Conservation (phyloP, 1,139 yeast species). For the Groenewaldozyma sp. region DNA sequence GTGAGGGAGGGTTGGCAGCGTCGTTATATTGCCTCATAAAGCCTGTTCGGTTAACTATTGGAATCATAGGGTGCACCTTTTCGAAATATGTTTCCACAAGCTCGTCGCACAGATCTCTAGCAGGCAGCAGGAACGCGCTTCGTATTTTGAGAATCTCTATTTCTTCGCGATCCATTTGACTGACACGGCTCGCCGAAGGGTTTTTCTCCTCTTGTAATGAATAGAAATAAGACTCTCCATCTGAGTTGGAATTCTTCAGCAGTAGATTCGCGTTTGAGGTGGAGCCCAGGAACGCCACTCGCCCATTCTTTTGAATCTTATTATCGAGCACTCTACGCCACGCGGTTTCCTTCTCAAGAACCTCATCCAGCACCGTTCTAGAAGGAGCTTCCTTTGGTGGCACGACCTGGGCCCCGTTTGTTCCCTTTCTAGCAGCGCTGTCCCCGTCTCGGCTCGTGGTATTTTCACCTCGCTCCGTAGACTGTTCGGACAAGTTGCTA, state of each 20-base stretch:
- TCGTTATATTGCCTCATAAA: constrained; percentile 53
- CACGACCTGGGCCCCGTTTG: constrained; percentile 3
- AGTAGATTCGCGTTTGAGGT: constrained; percentile 28
- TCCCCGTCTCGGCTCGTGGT: too few species aligned
- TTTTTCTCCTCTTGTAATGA: constrained; percentile 27
- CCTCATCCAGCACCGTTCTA: constrained; percentile 5
- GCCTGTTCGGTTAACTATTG: constrained; percentile 50
- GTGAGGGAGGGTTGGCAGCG: constrained; percentile 53
- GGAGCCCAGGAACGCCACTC: constrained; percentile 27
- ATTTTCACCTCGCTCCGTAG: too few species aligned
- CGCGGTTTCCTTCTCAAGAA: constrained; percentile 2
- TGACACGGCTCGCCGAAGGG: constrained; percentile 20
- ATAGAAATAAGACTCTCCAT: constrained; percentile 28
- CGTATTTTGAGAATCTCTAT: constrained; percentile 48
- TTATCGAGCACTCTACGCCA: constrained; percentile 15
- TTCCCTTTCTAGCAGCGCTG: too few species aligned
- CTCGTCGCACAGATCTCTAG: constrained; percentile 47
- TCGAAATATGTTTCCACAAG: constrained; percentile 52
- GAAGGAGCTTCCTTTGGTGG: constrained; percentile 4
- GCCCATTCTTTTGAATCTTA: constrained; percentile 18
- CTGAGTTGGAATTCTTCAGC: constrained; percentile 24
- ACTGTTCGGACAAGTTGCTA: not conserved
- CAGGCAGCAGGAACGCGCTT: constrained; percentile 63
- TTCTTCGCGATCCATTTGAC: constrained; percentile 51
- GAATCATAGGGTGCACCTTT: constrained; percentile 56